These are phyloP conservation scores for Euphorbia tirucalli DNA, from an alignment of 345 rosid genomes.

Conservation along the genomic window DNA sequence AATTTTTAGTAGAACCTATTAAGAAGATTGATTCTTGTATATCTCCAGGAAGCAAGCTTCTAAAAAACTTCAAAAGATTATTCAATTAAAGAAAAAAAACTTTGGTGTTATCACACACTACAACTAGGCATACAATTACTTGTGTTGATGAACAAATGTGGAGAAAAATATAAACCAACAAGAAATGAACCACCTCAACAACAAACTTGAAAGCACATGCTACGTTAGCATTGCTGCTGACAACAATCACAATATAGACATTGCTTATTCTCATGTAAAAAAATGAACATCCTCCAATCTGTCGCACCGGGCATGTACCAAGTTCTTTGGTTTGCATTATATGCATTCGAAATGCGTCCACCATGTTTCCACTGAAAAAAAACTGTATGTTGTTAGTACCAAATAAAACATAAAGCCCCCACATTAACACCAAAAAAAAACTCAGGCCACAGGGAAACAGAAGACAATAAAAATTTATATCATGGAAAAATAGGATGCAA, in stretches of 20 bases:
- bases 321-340: constrained; percentile 99
- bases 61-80: constrained; percentile 1
- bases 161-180: not conserved
- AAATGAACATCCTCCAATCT: constrained; percentile 98
- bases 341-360: constrained; percentile 97
- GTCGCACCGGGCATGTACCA: constrained; percentile 94
- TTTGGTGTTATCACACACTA: not conserved
- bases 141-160: not conserved
- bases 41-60: not conserved
- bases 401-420: constrained; percentile 11
- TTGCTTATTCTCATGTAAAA: constrained; percentile 97
- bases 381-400: not conserved
- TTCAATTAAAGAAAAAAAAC: not conserved
- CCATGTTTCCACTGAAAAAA: constrained; percentile 81
- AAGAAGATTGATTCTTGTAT: not conserved
- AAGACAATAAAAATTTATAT: not conserved
- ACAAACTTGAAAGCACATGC: constrained; percentile 99
- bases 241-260: constrained; percentile 95
- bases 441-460: not conserved
- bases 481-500: not conserved
- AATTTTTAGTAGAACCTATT: not conserved
- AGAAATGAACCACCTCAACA: constrained; percentile 60
- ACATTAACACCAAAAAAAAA: not conserved
- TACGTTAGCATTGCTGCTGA: constrained; percentile 98
- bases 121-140: not conserved